Evolutionary conservation across 2,329 filamentous ascomycete genomes (phyloP).

Genomic region (Rutstroemia sp.): DNA sequence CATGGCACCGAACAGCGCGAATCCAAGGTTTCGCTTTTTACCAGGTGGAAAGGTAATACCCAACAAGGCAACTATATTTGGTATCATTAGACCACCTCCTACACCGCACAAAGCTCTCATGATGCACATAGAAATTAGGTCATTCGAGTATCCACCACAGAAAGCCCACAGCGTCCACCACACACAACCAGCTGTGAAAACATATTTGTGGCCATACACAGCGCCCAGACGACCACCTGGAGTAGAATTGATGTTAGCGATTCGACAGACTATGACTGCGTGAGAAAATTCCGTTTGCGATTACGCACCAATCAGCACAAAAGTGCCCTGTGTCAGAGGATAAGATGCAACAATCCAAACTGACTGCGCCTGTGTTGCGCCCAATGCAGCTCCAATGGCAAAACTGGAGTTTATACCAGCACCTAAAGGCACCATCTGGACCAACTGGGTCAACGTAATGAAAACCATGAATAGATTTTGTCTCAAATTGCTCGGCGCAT

Average conservation of each 20-base stretch:
- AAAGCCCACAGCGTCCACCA: conserved; percentile 9
- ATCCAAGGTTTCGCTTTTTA: conserved; percentile 34
- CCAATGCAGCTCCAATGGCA: conserved; percentile 1
- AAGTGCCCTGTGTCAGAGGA: conserved; percentile 11
- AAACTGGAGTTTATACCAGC: conserved; percentile 5
- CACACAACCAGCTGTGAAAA: conserved; percentile 5
- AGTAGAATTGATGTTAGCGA: neutral
- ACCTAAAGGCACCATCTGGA: conserved; percentile 7
- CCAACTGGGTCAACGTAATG: conserved; percentile 4
- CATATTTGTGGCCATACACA: conserved; percentile 9
- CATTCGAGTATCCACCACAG: conserved; percentile 34
- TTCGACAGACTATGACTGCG: neutral
- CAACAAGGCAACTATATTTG: conserved; percentile 43
- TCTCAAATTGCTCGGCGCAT: neutral
- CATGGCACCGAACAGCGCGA: conserved; percentile 39
- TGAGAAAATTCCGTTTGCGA: too few relatives aligned
- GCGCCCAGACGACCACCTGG: conserved; percentile 6
- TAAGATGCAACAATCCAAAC: conserved; percentile 7
- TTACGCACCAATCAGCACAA: conserved; percentile 4
- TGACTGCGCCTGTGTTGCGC: neutral
- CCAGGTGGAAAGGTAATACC: conserved; percentile 41
- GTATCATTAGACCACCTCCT: conserved; percentile 42
- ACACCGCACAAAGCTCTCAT: conserved; percentile 41
- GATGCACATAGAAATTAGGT: conserved; percentile 36
- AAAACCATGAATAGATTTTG: conserved; percentile 5